These are phyloP conservation scores for Blastobotrys proliferans DNA, from an alignment of 1,139 yeast species.

Conservation along the genomic window DNA sequence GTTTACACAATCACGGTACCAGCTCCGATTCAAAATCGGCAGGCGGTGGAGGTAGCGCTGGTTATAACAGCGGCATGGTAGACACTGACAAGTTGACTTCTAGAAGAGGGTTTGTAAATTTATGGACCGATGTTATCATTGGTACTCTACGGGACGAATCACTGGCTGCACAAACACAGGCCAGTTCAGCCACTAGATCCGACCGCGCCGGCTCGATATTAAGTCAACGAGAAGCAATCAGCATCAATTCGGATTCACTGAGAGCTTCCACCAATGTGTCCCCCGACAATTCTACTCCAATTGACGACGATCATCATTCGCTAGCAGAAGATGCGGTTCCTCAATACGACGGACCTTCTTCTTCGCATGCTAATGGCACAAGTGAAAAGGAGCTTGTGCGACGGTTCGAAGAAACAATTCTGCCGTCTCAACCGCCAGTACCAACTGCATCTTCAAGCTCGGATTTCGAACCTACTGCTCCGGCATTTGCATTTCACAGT, in stretches of 20 bases:
- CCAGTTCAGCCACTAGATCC: background rate
- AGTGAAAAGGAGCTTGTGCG: constrained; percentile 53
- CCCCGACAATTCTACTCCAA: background rate
- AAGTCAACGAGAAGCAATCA: background rate
- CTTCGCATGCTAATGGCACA: background rate
- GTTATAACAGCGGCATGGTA: too few relatives aligned
- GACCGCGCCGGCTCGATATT: background rate
- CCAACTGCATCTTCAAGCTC: background rate
- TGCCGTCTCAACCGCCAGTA: constrained; percentile 57
- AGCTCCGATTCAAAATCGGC: constrained; percentile 2
- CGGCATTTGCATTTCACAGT: background rate
- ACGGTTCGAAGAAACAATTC: constrained; percentile 50
- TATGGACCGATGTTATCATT: constrained; percentile 72
- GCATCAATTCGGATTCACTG: constrained; percentile 3
- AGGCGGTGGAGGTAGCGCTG: too few relatives aligned
- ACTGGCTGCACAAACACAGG: background rate
- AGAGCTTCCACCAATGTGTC: background rate
- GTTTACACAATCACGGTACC: too few relatives aligned
- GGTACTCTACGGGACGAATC: constrained; percentile 63
- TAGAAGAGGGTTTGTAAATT: constrained; percentile 68
- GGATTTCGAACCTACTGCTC: background rate
- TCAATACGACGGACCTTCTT: constrained; percentile 3
- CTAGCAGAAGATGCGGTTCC: constrained; percentile 2
- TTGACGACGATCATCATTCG: background rate
- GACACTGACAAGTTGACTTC: constrained; percentile 76